Conservation (phyloP, 1,284 basidiomycete genomes). For the Fomitiporia mediterranea region DNA sequence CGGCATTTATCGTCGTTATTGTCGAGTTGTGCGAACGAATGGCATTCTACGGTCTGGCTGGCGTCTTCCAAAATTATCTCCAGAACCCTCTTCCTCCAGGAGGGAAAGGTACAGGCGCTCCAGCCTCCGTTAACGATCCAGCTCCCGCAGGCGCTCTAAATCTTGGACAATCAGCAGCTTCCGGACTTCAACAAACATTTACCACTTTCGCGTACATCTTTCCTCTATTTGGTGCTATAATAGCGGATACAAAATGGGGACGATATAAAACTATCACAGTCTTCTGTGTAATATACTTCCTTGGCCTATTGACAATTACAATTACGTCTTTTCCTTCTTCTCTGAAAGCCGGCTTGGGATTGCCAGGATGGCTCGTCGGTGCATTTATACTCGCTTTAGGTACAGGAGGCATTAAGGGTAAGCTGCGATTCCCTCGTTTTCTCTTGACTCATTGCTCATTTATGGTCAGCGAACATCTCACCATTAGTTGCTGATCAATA, state of each 20-base stretch:
- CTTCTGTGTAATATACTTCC: constrained; percentile 40
- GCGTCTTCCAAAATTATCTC: constrained; percentile 48
- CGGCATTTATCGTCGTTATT: constrained; percentile 42
- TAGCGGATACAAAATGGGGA: constrained; percentile 55
- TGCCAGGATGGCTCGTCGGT: constrained; percentile 27
- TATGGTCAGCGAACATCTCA: constrained; percentile 48
- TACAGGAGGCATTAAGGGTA: constrained; percentile 25
- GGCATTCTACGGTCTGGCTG: constrained; percentile 45
- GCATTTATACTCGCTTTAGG: constrained; percentile 41
- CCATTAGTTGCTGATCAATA: constrained; percentile 60
- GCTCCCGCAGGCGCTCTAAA: constrained; percentile 46
- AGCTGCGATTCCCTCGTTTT: constrained; percentile 36
- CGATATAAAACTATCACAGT: constrained; percentile 59
- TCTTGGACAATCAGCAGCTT: constrained; percentile 21
- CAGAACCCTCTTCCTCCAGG: constrained; percentile 43
- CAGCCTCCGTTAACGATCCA: constrained; percentile 32
- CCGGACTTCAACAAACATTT: constrained; percentile 41
- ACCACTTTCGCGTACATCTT: constrained; percentile 46
- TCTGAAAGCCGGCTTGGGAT: constrained; percentile 22
- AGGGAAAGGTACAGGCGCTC: constrained; percentile 48
- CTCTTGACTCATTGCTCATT: neutral
- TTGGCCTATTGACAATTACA: constrained; percentile 18
- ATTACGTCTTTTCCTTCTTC: constrained; percentile 16
- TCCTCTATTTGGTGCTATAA: constrained; percentile 44
- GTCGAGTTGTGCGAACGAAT: constrained; percentile 52